phyloP scores from a whole-genome alignment of 495 filamentous ascomycete species.

The Penicillium fimorum region DNA sequence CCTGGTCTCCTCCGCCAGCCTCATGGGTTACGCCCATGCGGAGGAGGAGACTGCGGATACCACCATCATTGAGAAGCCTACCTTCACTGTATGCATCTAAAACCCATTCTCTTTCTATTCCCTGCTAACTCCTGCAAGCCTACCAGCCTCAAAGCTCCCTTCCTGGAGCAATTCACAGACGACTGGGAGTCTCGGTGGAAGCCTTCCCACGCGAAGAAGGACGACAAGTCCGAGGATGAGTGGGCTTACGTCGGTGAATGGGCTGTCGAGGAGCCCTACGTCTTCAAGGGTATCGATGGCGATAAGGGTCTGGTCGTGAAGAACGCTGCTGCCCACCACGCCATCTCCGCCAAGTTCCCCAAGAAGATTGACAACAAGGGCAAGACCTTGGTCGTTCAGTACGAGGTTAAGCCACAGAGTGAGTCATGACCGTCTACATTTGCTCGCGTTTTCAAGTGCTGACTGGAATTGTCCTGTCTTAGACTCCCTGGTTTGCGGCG shows the following conservation, averaged over 20 bases:
- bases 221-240: slow-evolving; percentile 82
- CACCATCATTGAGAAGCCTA: slow-evolving; percentile 65
- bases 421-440: slow-evolving; percentile 36
- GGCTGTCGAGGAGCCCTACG: slow-evolving; percentile 90
- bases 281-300: slow-evolving; percentile 91
- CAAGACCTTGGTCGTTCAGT: slow-evolving; percentile 95
- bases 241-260: slow-evolving; percentile 98
- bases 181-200: slow-evolving; percentile 94
- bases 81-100: slow-evolving; percentile 73
- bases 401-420: slow-evolving; percentile 99
- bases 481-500: slow-evolving; percentile 97
- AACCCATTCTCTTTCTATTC: slow-evolving; percentile 7
- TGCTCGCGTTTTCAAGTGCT: not conserved
- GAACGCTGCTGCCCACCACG: slow-evolving; percentile 95
- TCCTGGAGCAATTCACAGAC: slow-evolving; percentile 97
- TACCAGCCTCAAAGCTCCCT: slow-evolving; percentile 81
- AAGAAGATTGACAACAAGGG: slow-evolving; percentile 97
- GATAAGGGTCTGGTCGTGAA: slow-evolving; percentile 97
- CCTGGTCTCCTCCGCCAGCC: slow-evolving; percentile 64
- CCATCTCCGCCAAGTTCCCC: slow-evolving; percentile 98
- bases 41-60: slow-evolving; percentile 63
- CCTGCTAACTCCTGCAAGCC: slow-evolving; percentile 56
- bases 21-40: slow-evolving; percentile 70
- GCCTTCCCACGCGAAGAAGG: slow-evolving; percentile 94
- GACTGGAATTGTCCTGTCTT: not conserved